A percentile compares a stretch with the other conserved stretches of the same genome.
Conservation (phyloP, 2,329 filamentous ascomycete species). For the Colletotrichum camelliae region DNA sequence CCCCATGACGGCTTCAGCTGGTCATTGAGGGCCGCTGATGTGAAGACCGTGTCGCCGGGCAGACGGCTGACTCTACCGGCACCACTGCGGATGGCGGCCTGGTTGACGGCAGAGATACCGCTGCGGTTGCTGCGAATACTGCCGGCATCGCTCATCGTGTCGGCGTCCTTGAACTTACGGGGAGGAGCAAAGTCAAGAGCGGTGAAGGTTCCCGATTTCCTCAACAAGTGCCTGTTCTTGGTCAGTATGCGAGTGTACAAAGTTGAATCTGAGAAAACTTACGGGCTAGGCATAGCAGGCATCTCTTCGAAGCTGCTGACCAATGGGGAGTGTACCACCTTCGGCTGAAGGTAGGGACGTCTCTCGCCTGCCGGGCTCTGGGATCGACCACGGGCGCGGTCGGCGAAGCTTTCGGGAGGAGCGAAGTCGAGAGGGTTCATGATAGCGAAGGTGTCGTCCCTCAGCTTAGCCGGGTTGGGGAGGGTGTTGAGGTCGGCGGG, state of each 20-base stretch:
- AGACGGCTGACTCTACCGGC: slow-evolving; percentile 88
- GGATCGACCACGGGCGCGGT: slow-evolving; percentile 72
- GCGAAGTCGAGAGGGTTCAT: slow-evolving; percentile 81
- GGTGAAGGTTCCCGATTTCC: slow-evolving; percentile 81
- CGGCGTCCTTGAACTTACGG: slow-evolving; percentile 70
- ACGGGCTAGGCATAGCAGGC: slow-evolving; percentile 85
- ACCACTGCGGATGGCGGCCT: slow-evolving; percentile 77
- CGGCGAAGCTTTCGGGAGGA: slow-evolving; percentile 71
- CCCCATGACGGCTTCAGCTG: slow-evolving; percentile 66
- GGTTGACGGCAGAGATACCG: slow-evolving; percentile 74
- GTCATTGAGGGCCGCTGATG: slow-evolving; percentile 68
- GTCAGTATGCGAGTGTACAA: not conserved
- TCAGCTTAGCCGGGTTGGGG: slow-evolving; percentile 85
- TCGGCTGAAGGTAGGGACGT: slow-evolving; percentile 72
- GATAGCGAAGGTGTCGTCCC: slow-evolving; percentile 78
- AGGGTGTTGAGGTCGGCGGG: slow-evolving; percentile 76
- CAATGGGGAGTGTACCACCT: slow-evolving; percentile 77
- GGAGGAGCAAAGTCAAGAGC: slow-evolving; percentile 82
- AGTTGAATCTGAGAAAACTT: slow-evolving; percentile 45
- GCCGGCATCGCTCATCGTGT: slow-evolving; percentile 68
- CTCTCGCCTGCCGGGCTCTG: slow-evolving; percentile 69
- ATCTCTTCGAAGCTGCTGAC: slow-evolving; percentile 88
- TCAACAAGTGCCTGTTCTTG: slow-evolving; percentile 65
- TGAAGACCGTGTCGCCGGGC: slow-evolving; percentile 82
- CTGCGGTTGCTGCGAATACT: slow-evolving; percentile 74